Evolutionary conservation across 805 yeast genomes (phyloP), one percentile per base, ranked within the genome.

Genomic region (Barnettozyma sucrosica): DNA sequence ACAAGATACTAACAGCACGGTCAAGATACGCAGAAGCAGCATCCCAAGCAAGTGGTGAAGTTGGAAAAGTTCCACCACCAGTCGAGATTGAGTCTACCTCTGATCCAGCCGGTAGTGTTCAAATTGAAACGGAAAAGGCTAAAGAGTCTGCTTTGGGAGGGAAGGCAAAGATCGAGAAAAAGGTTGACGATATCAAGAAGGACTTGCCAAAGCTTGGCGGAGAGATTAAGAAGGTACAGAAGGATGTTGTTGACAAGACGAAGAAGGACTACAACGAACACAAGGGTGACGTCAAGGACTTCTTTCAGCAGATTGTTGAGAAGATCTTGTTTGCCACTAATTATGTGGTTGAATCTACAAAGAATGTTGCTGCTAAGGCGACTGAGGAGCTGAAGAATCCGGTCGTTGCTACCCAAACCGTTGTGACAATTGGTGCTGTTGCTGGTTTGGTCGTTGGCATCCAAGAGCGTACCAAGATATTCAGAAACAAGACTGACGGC

Each of bases 301-400:
- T 54, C 36, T 50, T 51, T 51, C 53, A 54, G 30, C 33, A 32
- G 19, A 45, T 57, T 19, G 56, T 54, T 38, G 56, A 51, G 5
- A 53, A 54, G 30, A 32, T 61, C 33, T 55, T 59, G 3, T 41
- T 50, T n/a, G 58, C 60, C 7, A 51, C 56, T 16, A 48, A 50
- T 24, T 58, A 56, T 28, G 50, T 55, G 16, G 45, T 45, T 11
- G 50, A 56, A 18, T 42, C 61, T 24, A 50, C 63, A 7, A 46
- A 53, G 20, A 42, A 55, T 14, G 58, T 63, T 16, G 45, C 55
- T 21, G 50, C 47, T 14, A 48, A 53, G 20, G 57, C 68, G 23
- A 39, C 50, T 25, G 61, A 61, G 30, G 85, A 80, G 61, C 68
- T 81, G 53, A 71, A 79, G 57, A 80, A 81, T 67, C 87, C 87